Percentiles rank a stretch among this genome's conserved stretches.
Evolutionary conservation across 352 stramenopile species (phyloP).

Genomic region (Phytophthora colocasiae): DNA sequence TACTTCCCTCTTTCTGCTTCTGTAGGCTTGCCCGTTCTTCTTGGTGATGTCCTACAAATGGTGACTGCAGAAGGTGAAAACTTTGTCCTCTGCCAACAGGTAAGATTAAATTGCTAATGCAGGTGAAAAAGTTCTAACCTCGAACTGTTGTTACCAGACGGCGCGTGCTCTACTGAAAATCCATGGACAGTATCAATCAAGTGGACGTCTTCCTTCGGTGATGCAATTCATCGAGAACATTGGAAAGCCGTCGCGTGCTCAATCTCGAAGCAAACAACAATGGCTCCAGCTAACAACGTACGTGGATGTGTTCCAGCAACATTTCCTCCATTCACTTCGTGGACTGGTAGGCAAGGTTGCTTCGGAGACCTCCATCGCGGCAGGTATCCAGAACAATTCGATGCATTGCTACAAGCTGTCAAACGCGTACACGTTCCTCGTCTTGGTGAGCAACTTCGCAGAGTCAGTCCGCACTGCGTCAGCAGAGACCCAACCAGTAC

Average conservation of each 20-base stretch:
- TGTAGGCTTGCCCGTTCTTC: conserved; percentile 59
- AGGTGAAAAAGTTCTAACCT: not conserved
- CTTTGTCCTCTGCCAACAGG: conserved; percentile 95
- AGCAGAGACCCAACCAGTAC: conserved; percentile 37
- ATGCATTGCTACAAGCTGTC: conserved; percentile 67
- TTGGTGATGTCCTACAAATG: conserved; percentile 94
- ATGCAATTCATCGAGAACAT: conserved; percentile 60
- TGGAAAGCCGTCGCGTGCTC: conserved; percentile 38
- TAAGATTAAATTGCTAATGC: conserved; percentile 7
- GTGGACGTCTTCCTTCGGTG: conserved; percentile 32
- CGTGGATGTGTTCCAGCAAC: conserved; percentile 58
- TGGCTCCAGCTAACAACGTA: conserved; percentile 53
- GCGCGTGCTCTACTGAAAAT: conserved; percentile 57
- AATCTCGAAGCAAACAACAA: conserved; percentile 30
- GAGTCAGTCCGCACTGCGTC: conserved; percentile 33
- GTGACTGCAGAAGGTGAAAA: conserved; percentile 98
- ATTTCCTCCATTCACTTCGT: conserved; percentile 58
- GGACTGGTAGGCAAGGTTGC: conserved; percentile 47
- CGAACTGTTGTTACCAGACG: conserved; percentile 26
- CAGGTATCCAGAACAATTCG: conserved; percentile 66
- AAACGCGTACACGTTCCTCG: conserved; percentile 63
- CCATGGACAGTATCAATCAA: conserved; percentile 44
- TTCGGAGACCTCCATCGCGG: conserved; percentile 35
- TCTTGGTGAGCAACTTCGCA: conserved; percentile 62
- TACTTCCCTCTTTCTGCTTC: not conserved